Percentiles rank a stretch among this genome's conserved stretches.
Evolutionary conservation across 768 basidiomycete species (phyloP).

Genomic region (Amyloporia xantha): DNA sequence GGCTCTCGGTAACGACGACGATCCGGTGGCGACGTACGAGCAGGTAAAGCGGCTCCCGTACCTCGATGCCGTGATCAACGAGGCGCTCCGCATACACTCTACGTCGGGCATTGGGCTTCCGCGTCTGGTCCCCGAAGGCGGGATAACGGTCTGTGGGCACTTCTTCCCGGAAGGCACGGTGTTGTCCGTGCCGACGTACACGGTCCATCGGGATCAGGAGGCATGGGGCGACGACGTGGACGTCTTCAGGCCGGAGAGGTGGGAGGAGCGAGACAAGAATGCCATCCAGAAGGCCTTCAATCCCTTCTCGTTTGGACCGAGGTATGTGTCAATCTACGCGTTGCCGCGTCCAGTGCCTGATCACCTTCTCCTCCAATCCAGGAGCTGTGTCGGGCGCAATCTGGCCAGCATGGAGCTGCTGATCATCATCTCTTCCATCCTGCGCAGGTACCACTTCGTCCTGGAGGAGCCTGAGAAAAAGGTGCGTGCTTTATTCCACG

Average conservation of each 20-base stretch:
- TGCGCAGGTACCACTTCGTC: constrained; percentile 70
- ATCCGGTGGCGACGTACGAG: constrained; percentile 53
- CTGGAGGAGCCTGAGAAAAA: constrained; percentile 50
- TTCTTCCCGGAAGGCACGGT: constrained; percentile 71
- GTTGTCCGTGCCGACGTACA: constrained; percentile 75
- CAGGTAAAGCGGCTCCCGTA: constrained; percentile 71
- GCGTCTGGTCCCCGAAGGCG: constrained; percentile 68
- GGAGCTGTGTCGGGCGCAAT: constrained; percentile 82
- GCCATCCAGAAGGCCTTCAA: constrained; percentile 71
- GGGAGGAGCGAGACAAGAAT: constrained; percentile 65
- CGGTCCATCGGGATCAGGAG: constrained; percentile 65
- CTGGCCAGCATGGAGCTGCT: constrained; percentile 73
- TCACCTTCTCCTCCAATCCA: constrained; percentile 22
- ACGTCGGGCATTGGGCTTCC: constrained; percentile 83
- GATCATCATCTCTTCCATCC: constrained; percentile 75
- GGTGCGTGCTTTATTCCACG: constrained; percentile 32
- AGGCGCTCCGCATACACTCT: constrained; percentile 78
- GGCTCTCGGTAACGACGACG: constrained; percentile 52
- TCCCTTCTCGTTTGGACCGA: constrained; percentile 78
- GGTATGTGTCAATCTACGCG: too few relatives aligned
- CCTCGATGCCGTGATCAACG: constrained; percentile 83
- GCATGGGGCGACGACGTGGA: constrained; percentile 81
- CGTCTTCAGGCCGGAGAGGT: constrained; percentile 74
- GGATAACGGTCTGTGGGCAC: constrained; percentile 51
- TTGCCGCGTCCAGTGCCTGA: not conserved